Base-by-base conservation (phyloP, 148 eudicot species). In the Euryodendron excelsum region DNA sequence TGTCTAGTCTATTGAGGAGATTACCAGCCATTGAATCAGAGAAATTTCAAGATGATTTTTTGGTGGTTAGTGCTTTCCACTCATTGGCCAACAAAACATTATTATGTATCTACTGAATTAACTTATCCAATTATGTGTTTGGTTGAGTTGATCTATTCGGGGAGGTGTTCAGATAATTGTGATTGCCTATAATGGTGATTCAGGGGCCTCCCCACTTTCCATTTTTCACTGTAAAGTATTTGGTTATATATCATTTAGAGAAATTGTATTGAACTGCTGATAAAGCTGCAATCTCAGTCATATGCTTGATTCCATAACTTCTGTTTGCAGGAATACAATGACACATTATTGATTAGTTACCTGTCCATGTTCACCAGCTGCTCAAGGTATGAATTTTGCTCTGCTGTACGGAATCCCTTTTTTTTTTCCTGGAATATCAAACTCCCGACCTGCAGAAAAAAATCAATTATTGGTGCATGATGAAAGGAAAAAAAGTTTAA, bases 1-100 rank as follows among this genome's bases (percentile, higher is more conserved):
- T 93, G 36, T 95, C 96, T 75, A 95, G 99, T 85, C 93, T 95
- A 37, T 68, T 95, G 78, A 89, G 99, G 88, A 91, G 99, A 87
- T 85, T 95, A 74, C 99, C 99, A n/a, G 93, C 97, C 28, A 90
- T 91, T 78, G 98, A 93, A 72, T 93, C 97, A 6, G 86, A 76
- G 64, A 93, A 91, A 82, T 95, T 95, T 84, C 96, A 89, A 89
- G 97, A 95, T 83, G 94, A 91, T 79, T 93, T 95, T 82, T 80
- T 95, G 84, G 91, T 88, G 97, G 99, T 93, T 59, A 85, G 88
- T 80, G 65, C 69, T 78, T 50, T 56, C 37, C 21, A 28, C 36
- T 18, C 52, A 20, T 80, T 74, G 72, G 65, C 30, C 63, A 7
- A 62, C 31, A n/a, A 34, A 47, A 36, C 25, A 4, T 48, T 63